Evolutionary conservation across 495 filamentous ascomycete species (phyloP).

Genomic region (Astrocystis sublimbata): DNA sequence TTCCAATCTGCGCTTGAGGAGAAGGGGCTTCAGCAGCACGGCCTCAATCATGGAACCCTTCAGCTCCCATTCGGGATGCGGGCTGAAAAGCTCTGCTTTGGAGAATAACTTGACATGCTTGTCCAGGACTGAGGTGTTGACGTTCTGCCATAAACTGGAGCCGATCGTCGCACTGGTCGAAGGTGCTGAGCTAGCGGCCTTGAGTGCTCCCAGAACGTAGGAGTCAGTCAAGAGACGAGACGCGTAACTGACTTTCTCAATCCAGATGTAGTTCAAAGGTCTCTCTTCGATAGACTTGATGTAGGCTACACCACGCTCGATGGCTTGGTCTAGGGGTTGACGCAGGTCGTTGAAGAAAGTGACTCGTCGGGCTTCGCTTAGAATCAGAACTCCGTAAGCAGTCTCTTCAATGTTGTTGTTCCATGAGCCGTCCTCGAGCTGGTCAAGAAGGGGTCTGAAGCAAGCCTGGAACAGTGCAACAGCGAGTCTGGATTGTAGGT

Average conservation of each 20-base stretch:
- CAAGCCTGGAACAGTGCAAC: conserved; percentile 25
- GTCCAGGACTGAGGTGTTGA: conserved; percentile 6
- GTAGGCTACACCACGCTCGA: conserved; percentile 20
- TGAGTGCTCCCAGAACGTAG: conserved; percentile 38
- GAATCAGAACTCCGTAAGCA: conserved; percentile 29
- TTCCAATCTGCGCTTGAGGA: conserved; percentile 16
- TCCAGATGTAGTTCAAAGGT: conserved; percentile 36
- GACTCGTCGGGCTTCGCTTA: conserved; percentile 18
- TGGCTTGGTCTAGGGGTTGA: conserved; percentile 19
- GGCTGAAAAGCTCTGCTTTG: conserved; percentile 27
- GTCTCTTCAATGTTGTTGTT: conserved; percentile 30
- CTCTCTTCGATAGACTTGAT: conserved; percentile 16
- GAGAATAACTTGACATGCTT: conserved; percentile 26
- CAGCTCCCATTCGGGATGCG: conserved; percentile 28
- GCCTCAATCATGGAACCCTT: conserved; percentile 32
- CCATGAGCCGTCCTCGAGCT: conserved; percentile 36
- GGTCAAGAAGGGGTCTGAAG: conserved; percentile 21
- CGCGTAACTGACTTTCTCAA: conserved; percentile 47
- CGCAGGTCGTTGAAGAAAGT: conserved; percentile 16
- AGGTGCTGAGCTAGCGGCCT: conserved; percentile 15
- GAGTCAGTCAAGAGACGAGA: conserved; percentile 34
- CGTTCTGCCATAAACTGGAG: conserved; percentile 14
- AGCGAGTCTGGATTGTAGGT: conserved; percentile 15
- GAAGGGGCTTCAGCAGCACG: conserved; percentile 22
- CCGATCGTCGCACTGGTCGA: conserved; percentile 14